phyloP scores from a whole-genome alignment of 805 yeast species.

The Candida piceae region DNA sequence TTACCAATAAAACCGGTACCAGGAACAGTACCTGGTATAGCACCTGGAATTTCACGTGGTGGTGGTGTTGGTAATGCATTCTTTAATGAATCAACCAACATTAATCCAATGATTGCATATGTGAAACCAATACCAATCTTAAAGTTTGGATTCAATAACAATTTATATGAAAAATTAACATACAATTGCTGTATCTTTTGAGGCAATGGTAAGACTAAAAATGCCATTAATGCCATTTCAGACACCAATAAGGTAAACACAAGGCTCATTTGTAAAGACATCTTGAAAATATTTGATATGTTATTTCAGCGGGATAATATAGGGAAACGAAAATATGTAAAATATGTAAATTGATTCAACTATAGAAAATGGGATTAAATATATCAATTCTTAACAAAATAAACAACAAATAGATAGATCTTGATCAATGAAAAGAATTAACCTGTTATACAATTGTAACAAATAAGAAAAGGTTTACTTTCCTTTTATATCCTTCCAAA shows the following conservation, averaged over 20 bases:
- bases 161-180: constrained; percentile 28
- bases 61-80: too few relatives aligned
- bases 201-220: constrained; percentile 48
- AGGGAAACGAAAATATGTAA: not conserved
- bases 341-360: too few relatives aligned
- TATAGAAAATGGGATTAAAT: too few relatives aligned
- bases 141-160: constrained; percentile 33
- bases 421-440: too few relatives aligned
- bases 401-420: too few relatives aligned
- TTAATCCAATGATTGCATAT: constrained; percentile 35
- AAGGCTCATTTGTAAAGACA: constrained; percentile 29
- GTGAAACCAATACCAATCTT: constrained; percentile 38
- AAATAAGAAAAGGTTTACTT: too few relatives aligned
- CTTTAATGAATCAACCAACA: constrained; percentile 42
- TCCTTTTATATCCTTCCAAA: too few relatives aligned
- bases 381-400: too few relatives aligned
- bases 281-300: constrained; percentile 3
- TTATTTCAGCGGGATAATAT: not conserved
- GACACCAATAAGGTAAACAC: constrained; percentile 37
- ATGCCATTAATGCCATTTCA: constrained; percentile 40
- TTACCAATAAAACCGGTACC: constrained; percentile 10
- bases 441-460: too few relatives aligned
- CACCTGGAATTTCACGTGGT: too few relatives aligned
- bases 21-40: not conserved
- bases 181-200: constrained; percentile 34